A percentile compares a stretch with the other conserved stretches of the same genome.
phyloP scores from a whole-genome alignment of 2,329 filamentous ascomycete genomes.

The Fusarium sp. region DNA sequence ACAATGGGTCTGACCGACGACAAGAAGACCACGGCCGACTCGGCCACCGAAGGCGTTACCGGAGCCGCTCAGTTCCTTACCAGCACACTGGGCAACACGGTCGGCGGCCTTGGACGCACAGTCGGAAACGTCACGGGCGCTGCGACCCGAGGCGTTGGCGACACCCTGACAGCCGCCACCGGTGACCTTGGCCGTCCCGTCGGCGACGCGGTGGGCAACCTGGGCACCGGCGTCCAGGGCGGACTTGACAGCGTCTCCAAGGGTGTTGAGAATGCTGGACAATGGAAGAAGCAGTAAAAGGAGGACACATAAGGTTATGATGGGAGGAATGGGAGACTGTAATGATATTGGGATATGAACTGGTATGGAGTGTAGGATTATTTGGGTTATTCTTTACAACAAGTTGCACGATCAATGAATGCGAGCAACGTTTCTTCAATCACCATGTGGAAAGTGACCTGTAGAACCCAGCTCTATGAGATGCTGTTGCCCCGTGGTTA shows the following conservation, averaged over 20 bases:
- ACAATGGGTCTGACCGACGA: slow-evolving; percentile 38
- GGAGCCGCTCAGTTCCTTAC: slow-evolving; percentile 55
- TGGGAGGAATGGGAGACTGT: background rate
- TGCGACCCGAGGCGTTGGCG: slow-evolving; percentile 66
- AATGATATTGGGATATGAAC: background rate
- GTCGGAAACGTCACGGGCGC: slow-evolving; percentile 60
- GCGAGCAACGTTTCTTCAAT: background rate
- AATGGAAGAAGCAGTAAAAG: slow-evolving; percentile 61
- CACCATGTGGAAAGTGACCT: background rate
- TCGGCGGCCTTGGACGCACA: slow-evolving; percentile 55
- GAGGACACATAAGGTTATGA: background rate
- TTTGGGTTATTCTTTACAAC: background rate
- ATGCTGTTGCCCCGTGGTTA: background rate
- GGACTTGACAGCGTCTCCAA: slow-evolving; percentile 62
- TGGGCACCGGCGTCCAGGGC: slow-evolving; percentile 65
- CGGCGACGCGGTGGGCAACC: slow-evolving; percentile 65
- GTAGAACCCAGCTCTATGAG: background rate
- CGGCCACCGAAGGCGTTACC: slow-evolving; percentile 48
- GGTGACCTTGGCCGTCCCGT: slow-evolving; percentile 66
- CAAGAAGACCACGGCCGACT: slow-evolving; percentile 40
- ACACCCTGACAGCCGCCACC: slow-evolving; percentile 65
- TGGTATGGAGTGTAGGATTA: background rate
- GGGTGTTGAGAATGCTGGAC: slow-evolving; percentile 68
- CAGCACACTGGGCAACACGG: slow-evolving; percentile 54
- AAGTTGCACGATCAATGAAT: slow-evolving; percentile 6